A percentile compares a stretch with the other conserved stretches of the same genome.
Evolutionary conservation across 192 early-diverging fungal genomes (phyloP).

Genomic region (Pilobolus umbonatus): DNA sequence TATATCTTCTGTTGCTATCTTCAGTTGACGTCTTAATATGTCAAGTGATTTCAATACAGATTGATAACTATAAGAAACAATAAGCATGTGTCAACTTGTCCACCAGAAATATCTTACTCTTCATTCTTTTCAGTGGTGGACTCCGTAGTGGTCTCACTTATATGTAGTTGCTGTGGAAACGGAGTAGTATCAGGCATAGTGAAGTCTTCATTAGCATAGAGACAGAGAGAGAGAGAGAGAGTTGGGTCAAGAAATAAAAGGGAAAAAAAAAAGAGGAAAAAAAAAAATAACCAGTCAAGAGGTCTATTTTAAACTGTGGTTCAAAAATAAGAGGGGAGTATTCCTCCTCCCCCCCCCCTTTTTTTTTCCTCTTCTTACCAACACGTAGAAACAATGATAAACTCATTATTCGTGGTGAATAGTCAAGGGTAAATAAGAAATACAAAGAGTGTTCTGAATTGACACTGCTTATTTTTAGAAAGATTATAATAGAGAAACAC

Average conservation of each 20-base stretch:
- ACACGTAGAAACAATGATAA: slow-evolving; percentile 39
- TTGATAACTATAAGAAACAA: slow-evolving; percentile 32
- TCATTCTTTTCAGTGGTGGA: too few species aligned
- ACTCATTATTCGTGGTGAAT: slow-evolving; percentile 70
- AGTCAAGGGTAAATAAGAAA: slow-evolving; percentile 44
- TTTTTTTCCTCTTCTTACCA: not conserved
- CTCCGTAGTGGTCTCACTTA: too few species aligned
- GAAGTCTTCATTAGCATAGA: not conserved
- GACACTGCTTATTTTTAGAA: slow-evolving; percentile 39
- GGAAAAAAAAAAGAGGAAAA: not conserved
- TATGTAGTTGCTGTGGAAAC: too few species aligned
- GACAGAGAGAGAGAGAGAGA: too few species aligned
- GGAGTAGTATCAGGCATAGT: not conserved
- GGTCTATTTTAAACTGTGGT: not conserved
- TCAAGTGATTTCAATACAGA: slow-evolving; percentile 20
- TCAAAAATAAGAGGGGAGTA: not conserved
- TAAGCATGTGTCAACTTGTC: too few species aligned
- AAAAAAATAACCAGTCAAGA: too few species aligned
- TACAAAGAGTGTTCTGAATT: not conserved
- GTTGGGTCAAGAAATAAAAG: not conserved
- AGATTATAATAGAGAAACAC: slow-evolving; percentile 85
- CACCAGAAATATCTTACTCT: too few species aligned
- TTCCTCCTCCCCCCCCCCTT: not conserved
- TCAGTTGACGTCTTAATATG: slow-evolving; percentile 33
- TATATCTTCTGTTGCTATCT: slow-evolving; percentile 40